phyloP scores from a whole-genome alignment of 345 rosid genomes.

The Eucalyptus curtisii region DNA sequence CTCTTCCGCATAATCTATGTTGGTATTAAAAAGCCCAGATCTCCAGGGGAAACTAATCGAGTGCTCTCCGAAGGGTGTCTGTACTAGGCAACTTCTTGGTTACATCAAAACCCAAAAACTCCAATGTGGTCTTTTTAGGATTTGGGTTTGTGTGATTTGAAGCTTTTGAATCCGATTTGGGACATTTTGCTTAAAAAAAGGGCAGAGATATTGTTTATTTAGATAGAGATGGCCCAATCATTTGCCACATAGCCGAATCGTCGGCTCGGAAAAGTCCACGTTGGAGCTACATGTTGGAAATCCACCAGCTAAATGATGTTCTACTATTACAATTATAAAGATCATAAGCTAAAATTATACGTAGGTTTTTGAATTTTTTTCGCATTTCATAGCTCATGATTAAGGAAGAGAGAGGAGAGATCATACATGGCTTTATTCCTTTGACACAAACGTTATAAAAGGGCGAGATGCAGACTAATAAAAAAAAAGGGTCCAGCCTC shows the following conservation, averaged over 20 bases:
- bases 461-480: background rate
- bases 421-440: background rate
- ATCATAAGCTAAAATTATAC: background rate
- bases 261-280: background rate
- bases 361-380: background rate
- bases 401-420: background rate
- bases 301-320: background rate
- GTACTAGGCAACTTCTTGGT: background rate
- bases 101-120: background rate
- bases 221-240: background rate
- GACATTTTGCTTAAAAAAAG: accelerated
- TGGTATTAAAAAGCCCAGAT: background rate
- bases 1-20: background rate
- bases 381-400: background rate
- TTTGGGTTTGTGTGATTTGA: background rate
- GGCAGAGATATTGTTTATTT: background rate
- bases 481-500: background rate
- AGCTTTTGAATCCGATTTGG: background rate
- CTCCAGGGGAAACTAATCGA: background rate
- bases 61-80: background rate
- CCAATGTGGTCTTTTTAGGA: background rate
- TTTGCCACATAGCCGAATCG: background rate
- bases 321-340: background rate
- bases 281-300: background rate
- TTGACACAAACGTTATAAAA: background rate